Conservation (phyloP, 202 grass and related monocot species). For the Panicum virgatum region DNA sequence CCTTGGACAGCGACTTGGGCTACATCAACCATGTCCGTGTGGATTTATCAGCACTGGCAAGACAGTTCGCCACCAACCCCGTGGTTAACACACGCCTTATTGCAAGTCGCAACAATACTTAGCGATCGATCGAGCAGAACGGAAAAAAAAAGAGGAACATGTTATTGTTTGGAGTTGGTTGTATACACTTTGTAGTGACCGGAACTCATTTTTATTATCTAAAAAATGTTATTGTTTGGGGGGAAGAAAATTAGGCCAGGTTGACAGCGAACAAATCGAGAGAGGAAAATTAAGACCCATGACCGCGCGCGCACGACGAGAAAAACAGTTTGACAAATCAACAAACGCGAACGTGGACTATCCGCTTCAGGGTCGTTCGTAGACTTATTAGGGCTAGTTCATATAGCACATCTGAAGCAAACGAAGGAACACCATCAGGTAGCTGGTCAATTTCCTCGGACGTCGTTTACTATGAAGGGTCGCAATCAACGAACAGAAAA, state of each 20-base stretch:
- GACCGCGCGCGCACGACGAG: background rate
- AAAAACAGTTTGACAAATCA: background rate
- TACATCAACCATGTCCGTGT: background rate
- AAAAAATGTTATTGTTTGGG: too few species aligned
- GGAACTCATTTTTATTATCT: too few species aligned
- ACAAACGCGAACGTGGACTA: background rate
- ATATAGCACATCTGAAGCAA: background rate
- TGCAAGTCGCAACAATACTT: background rate
- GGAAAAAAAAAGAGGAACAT: background rate
- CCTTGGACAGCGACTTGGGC: background rate
- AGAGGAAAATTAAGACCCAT: background rate
- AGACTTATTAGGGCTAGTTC: background rate
- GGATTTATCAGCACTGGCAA: background rate
- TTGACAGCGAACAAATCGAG: background rate
- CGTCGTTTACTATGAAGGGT: background rate
- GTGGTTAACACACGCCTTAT: constrained; percentile 17
- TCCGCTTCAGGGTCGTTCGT: background rate
- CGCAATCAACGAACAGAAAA: constrained; percentile 18
- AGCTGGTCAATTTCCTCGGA: constrained; percentile 6
- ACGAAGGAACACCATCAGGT: too few species aligned
- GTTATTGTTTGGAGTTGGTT: too few species aligned
- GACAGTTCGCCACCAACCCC: too few species aligned
- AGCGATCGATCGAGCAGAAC: background rate
- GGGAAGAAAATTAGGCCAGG: background rate
- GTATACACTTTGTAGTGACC: too few species aligned